Conservation (phyloP, 371 early-diverging fungal genomes). For the Caulochytrium protostelioides region DNA sequence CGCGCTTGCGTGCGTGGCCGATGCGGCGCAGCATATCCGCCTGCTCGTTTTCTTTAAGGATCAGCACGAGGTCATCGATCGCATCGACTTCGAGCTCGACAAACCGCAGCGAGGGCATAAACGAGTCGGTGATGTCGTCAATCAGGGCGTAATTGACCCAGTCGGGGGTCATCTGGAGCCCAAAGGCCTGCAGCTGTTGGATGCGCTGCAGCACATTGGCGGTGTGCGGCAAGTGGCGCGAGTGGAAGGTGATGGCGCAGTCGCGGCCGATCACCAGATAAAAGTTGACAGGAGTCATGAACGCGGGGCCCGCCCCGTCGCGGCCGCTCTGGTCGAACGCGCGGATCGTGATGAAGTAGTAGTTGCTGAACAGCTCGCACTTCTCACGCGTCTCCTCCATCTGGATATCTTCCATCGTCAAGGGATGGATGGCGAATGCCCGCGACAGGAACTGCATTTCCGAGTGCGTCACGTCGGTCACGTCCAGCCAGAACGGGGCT, state of each 20-base stretch:
- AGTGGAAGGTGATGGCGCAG: constrained; percentile 29
- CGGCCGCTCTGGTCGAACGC: too few species aligned
- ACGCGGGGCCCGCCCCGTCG: too few species aligned
- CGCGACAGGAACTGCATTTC: constrained; percentile 52
- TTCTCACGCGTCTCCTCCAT: constrained; percentile 80
- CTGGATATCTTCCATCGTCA: constrained; percentile 75
- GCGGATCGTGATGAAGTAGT: constrained; percentile 74
- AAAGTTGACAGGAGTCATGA: too few species aligned
- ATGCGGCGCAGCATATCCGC: constrained; percentile 69
- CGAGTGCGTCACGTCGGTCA: constrained; percentile 47
- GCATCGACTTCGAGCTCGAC: constrained; percentile 76
- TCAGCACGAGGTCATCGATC: constrained; percentile 73
- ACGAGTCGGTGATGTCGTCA: constrained; percentile 65
- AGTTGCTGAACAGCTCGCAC: constrained; percentile 68
- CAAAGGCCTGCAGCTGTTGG: constrained; percentile 42
- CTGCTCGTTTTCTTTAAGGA: constrained; percentile 65
- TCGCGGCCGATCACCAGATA: too few species aligned
- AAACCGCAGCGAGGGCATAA: constrained; percentile 49
- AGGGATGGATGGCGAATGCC: constrained; percentile 56
- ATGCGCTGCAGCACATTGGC: constrained; percentile 52
- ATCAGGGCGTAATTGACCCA: constrained; percentile 76
- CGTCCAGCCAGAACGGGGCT: constrained; percentile 66
- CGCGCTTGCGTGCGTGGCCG: constrained; percentile 55
- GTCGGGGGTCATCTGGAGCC: constrained; percentile 30
- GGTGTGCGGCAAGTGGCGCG: constrained; percentile 42